Percentiles rank a stretch among this genome's conserved stretches.
Evolutionary conservation across 306 rosid species (phyloP).

Genomic region (Cyclanthera cordifolia): DNA sequence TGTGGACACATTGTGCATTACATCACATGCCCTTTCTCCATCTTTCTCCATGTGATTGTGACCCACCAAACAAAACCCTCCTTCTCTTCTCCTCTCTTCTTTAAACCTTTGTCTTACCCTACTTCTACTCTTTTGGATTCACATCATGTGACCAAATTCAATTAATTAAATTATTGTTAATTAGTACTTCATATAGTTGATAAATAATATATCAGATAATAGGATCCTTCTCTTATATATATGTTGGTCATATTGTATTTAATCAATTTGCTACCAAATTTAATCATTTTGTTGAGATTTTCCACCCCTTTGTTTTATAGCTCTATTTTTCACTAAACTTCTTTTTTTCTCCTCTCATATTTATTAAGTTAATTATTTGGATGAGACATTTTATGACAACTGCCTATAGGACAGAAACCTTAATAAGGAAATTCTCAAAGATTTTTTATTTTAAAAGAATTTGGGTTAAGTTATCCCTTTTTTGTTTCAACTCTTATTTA

Average conservation of each 20-base stretch:
- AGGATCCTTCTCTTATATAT: background rate
- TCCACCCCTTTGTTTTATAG: background rate
- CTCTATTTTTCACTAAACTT: background rate
- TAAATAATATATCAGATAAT: too few species aligned
- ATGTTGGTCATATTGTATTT: background rate
- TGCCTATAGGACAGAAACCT: background rate
- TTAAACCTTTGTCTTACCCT: slow-evolving; percentile 31
- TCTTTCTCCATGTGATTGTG: slow-evolving; percentile 39
- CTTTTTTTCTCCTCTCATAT: background rate
- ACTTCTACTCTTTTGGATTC: slow-evolving; percentile 1
- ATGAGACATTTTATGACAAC: background rate
- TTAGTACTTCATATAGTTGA: background rate
- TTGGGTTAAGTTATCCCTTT: background rate
- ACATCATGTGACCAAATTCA: background rate
- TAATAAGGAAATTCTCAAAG: background rate
- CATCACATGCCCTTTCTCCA: slow-evolving; percentile 42
- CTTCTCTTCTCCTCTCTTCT: background rate
- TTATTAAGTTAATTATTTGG: background rate
- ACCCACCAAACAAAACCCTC: slow-evolving; percentile 26
- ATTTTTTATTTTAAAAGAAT: background rate
- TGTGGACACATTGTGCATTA: slow-evolving; percentile 23
- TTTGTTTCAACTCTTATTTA: background rate
- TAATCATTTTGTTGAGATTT: background rate
- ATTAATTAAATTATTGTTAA: background rate
- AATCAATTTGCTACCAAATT: too few species aligned